phyloP scores from a whole-genome alignment of 2,329 filamentous ascomycete species.

The Hymenoscyphus linearis region DNA sequence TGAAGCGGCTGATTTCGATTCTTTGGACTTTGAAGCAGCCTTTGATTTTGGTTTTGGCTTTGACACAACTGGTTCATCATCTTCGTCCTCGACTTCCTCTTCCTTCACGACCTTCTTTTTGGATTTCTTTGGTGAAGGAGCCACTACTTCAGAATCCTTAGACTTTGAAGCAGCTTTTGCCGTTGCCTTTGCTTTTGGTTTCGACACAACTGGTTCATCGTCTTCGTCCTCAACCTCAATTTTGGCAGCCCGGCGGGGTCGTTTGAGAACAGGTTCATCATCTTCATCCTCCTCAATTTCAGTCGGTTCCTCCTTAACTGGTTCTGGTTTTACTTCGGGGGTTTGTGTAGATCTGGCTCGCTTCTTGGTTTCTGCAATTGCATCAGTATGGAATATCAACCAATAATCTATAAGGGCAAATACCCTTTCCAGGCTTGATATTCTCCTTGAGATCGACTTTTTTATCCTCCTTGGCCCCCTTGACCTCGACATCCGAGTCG shows the following conservation, averaged over 20 bases:
- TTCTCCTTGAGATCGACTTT: conserved; percentile 25
- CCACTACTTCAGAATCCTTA: conserved; percentile 15
- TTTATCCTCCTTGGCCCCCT: conserved; percentile 29
- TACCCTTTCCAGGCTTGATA: conserved; percentile 17
- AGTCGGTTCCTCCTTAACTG: conserved; percentile 26
- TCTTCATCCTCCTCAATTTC: conserved; percentile 43
- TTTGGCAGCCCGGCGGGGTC: conserved; percentile 37
- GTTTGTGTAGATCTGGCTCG: conserved; percentile 24
- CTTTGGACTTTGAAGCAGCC: conserved; percentile 36
- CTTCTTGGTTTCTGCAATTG: conserved; percentile 20
- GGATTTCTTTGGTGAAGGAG: conserved; percentile 13
- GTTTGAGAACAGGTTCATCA: conserved; percentile 56
- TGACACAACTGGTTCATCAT: conserved; percentile 29
- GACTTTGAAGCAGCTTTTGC: conserved; percentile 36
- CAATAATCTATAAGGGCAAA: not conserved
- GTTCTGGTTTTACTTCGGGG: conserved; percentile 24
- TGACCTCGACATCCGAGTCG: conserved; percentile 21
- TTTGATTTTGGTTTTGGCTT: conserved; percentile 41
- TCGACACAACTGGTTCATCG: conserved; percentile 30
- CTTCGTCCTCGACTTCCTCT: conserved; percentile 16
- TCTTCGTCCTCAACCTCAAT: conserved; percentile 32
- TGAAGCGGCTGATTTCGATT: conserved; percentile 11
- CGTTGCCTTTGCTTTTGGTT: conserved; percentile 42
- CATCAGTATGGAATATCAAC: not conserved
- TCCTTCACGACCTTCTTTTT: conserved; percentile 16